Conservation (phyloP, 1,139 yeast species). For the Yamadazyma dendronema region DNA sequence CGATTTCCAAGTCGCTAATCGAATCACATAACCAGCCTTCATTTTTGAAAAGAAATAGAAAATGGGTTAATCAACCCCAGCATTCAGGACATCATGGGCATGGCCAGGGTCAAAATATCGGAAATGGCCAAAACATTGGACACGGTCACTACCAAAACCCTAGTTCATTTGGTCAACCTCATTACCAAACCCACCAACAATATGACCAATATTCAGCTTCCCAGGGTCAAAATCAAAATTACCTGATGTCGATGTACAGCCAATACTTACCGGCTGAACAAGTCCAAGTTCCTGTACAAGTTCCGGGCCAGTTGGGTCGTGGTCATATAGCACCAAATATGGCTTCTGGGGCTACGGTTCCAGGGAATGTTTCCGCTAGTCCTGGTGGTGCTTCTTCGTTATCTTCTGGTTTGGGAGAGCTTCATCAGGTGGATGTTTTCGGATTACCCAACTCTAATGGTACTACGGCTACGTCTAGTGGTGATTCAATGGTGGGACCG, state of each 20-base stretch:
- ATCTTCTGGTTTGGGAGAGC: background rate
- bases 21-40: slow-evolving; percentile 34
- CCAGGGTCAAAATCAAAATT: background rate
- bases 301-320: background rate
- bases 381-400: no score
- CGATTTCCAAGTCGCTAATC: slow-evolving; percentile 28
- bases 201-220: background rate
- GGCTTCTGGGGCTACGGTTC: background rate
- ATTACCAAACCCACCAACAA: background rate
- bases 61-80: slow-evolving; percentile 5
- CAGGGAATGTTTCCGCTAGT: background rate
- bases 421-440: background rate
- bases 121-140: no score
- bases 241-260: background rate
- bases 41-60: slow-evolving; percentile 9
- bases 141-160: no score
- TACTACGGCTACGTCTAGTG: no score
- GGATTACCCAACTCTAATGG: no score
- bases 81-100: background rate
- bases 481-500: no score
- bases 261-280: background rate
- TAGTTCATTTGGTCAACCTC: background rate
- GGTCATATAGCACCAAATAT: background rate
- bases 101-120: background rate
- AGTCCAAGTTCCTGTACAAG: background rate